phyloP scores from a whole-genome alignment of 306 rosid genomes.

The Vicia villosa region DNA sequence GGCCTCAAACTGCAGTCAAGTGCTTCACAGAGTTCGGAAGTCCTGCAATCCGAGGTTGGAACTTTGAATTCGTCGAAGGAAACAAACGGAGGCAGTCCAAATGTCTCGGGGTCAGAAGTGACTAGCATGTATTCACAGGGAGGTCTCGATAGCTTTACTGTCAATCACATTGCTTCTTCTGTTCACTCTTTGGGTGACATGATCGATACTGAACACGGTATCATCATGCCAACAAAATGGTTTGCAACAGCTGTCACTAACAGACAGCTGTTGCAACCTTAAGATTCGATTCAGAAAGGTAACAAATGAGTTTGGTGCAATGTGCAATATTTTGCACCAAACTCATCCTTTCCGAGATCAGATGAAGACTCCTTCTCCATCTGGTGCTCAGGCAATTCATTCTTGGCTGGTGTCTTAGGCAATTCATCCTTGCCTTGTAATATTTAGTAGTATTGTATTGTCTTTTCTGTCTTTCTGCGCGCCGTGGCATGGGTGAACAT shows the following conservation, averaged over 20 bases:
- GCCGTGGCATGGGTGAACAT: slow-evolving; percentile 19
- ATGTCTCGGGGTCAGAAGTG: slow-evolving; percentile 74
- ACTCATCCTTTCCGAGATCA: slow-evolving; percentile 54
- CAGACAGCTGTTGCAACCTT: slow-evolving; percentile 67
- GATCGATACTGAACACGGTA: slow-evolving; percentile 51
- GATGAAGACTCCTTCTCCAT: slow-evolving; percentile 48
- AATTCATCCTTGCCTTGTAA: slow-evolving; percentile 80
- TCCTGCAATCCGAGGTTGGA: slow-evolving; percentile 71
- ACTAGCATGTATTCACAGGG: slow-evolving; percentile 68
- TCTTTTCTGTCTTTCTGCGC: slow-evolving; percentile 35
- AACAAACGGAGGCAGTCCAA: slow-evolving; percentile 59
- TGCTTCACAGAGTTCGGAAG: slow-evolving; percentile 71
- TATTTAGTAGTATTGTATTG: slow-evolving; percentile 23
- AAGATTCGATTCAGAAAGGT: slow-evolving; percentile 52
- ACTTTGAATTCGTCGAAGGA: slow-evolving; percentile 71
- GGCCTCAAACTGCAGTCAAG: slow-evolving; percentile 42
- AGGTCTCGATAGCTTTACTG: slow-evolving; percentile 50
- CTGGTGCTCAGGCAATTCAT: slow-evolving; percentile 62
- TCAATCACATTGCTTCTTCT: slow-evolving; percentile 54
- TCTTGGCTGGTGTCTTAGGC: slow-evolving; percentile 54
- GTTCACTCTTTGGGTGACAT: slow-evolving; percentile 60
- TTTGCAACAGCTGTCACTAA: slow-evolving; percentile 56
- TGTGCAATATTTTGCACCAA: slow-evolving; percentile 16
- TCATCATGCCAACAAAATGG: slow-evolving; percentile 69
- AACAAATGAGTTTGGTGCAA: slow-evolving; percentile 41